Conservation (phyloP, 495 filamentous ascomycete genomes). For the Astrocystis sublimbata region DNA sequence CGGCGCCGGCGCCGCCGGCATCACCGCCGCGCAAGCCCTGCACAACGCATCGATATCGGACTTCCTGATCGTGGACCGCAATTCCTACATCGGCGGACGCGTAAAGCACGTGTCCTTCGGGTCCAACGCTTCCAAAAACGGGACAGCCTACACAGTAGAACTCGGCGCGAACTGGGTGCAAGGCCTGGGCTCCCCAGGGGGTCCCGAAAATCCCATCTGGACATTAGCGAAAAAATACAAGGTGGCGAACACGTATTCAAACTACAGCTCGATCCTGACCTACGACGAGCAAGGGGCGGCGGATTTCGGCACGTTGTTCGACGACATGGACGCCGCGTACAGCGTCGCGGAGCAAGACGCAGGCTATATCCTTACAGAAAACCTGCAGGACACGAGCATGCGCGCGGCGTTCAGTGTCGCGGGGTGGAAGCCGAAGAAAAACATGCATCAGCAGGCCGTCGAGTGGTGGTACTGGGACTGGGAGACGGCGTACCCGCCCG, state of each 20-base stretch:
- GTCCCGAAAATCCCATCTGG: slow-evolving; percentile 72
- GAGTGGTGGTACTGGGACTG: slow-evolving; percentile 62
- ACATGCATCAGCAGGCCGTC: slow-evolving; percentile 59
- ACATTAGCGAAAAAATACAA: slow-evolving; percentile 64
- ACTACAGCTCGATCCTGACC: slow-evolving; percentile 62
- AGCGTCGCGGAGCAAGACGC: slow-evolving; percentile 54
- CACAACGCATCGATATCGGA: slow-evolving; percentile 64
- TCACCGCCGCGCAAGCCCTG: slow-evolving; percentile 71
- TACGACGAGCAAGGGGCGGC: slow-evolving; percentile 57
- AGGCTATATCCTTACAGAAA: slow-evolving; percentile 58
- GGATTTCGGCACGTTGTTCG: slow-evolving; percentile 54
- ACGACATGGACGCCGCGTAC: slow-evolving; percentile 55
- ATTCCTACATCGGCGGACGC: slow-evolving; percentile 63
- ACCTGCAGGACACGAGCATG: slow-evolving; percentile 63
- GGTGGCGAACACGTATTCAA: slow-evolving; percentile 61
- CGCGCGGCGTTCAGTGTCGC: slow-evolving; percentile 61
- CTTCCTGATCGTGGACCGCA: slow-evolving; percentile 71
- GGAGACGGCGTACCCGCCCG: slow-evolving; percentile 55
- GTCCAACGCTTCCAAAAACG: no score
- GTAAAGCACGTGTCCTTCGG: slow-evolving; percentile 61
- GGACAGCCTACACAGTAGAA: slow-evolving; percentile 63
- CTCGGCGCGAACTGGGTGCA: slow-evolving; percentile 76
- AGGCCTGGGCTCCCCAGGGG: slow-evolving; percentile 58
- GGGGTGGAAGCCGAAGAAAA: slow-evolving; percentile 64
- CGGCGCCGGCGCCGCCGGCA: slow-evolving; percentile 65